Evolutionary conservation across 2,329 filamentous ascomycete genomes (phyloP), one percentile per base, ranked within the genome.

Genomic region (Lasiodiplodia citricola): DNA sequence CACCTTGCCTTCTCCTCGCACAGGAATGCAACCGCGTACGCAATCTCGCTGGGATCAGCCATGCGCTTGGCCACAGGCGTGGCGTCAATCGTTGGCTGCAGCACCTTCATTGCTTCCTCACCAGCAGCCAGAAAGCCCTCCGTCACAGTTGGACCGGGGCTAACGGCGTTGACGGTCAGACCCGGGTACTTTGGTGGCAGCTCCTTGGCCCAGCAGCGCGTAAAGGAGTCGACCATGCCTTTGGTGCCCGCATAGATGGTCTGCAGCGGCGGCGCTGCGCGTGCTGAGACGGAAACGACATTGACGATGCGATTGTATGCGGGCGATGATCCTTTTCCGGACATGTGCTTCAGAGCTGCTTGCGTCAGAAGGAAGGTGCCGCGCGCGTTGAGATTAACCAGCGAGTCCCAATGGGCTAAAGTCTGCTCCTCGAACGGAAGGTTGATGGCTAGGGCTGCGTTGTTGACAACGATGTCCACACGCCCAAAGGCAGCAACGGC

Each of bases 211-310:
- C 83, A 84, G 51, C 77, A 78, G 28, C 77, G 75, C 0, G 83
- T 85, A 67, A 85, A 83, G 2, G 77, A 78, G 70, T 85, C 83
- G 0, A 84, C 77, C 81, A 84, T 84, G n/a, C 81, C 82, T 72
- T 85, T 85, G 10, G 81, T 84, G 0, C 83, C 83, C 3, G 82
- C 81, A 71, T 85, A 85, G 69, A 85, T 82, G n/a, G 82, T 84
- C 71, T 82, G 80, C 68, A 76, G 72, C 11, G 79, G 67, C 7
- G 80, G 79, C 2, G 76, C 76, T 18, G 70, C 79, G 6, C 78
- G 74, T 37, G 80, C 74, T 16, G 78, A 79, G 41, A 80, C 77
- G 67, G 77, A 80, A 35, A 74, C 77, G 58, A 85, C 82, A 69
- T 84, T 84, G 71, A 85, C 74, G 65, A 84, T 84, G 11, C 83